Evolutionary conservation across 257 asterid species (phyloP).

Genomic region (Penstemon davidsonii): DNA sequence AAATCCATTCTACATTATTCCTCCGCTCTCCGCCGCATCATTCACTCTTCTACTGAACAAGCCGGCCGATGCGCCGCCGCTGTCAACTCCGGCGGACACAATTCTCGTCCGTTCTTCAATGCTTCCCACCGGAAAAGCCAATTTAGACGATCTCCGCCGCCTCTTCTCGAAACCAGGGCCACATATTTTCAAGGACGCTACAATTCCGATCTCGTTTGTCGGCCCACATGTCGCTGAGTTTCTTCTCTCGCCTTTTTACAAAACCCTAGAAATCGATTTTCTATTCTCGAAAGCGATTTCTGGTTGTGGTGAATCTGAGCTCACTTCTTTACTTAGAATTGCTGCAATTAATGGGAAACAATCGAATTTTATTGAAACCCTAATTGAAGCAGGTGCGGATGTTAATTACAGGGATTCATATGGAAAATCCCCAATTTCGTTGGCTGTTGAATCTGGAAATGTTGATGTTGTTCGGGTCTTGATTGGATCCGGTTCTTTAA

Average conservation of each 20-base stretch:
- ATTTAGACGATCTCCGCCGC: conserved; percentile 56
- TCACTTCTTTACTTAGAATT: conserved; percentile 43
- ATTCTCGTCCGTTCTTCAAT: conserved; percentile 56
- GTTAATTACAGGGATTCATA: conserved; percentile 36
- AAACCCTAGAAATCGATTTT: conserved; percentile 35
- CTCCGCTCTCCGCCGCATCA: conserved; percentile 60
- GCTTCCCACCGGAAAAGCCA: conserved; percentile 84
- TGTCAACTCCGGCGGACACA: conserved; percentile 46
- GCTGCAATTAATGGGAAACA: conserved; percentile 47
- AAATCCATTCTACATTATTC: conserved; percentile 50
- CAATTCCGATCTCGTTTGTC: conserved; percentile 49
- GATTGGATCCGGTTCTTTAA: conserved; percentile 49
- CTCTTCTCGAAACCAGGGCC: conserved; percentile 62
- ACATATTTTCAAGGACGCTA: conserved; percentile 70
- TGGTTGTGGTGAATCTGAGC: conserved; percentile 47
- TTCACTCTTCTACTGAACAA: conserved; percentile 41
- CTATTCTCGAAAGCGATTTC: conserved; percentile 48
- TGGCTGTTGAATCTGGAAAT: conserved; percentile 54
- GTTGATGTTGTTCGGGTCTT: conserved; percentile 40
- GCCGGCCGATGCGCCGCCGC: conserved; percentile 52
- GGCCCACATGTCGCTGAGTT: conserved; percentile 61
- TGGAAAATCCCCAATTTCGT: conserved; percentile 35
- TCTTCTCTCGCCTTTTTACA: conserved; percentile 41
- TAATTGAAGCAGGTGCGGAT: conserved; percentile 69
- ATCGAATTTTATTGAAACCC: conserved; percentile 34